Evolutionary conservation across 306 rosid species (phyloP), one percentile per base, ranked within the genome.

Genomic region (Dicorynia guianensis): DNA sequence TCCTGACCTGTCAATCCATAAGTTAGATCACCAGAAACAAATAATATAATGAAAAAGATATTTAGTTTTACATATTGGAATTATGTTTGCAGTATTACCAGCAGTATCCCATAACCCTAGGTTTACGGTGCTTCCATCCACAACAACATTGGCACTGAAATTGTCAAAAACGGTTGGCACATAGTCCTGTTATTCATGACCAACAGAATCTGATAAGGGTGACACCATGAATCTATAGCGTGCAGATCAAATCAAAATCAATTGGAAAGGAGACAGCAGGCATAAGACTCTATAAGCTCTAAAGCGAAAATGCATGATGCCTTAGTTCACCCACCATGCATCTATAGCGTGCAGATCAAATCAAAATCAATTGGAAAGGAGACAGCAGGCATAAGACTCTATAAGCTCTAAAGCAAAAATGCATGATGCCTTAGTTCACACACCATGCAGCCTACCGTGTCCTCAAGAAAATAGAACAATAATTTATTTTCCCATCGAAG

Each of bases 31-130:
- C 35, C 11, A 43, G 8, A 35, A 62, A 13, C 15, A 71, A 57
- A 42, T 33, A 33, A 17, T 8, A 11, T 33, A 68, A 38, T 14
- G 15, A 7, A 73, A 44, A 10, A 0, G 50, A 9, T 14, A 36
- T 17, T 14, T 39, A 40, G 70, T 35, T 49, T 12, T 34, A 46
- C 4, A 36, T 7, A 60, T 11, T 25, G 30, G 30, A 25, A 25
- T 25, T 25, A 25, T 63, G 66, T 66, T 30, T 53, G 72, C 71
- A 38, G 35, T 25, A 20, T 75, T 77, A 93, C 96, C 98, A 73
- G 98, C 98, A 42, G 98, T 93, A 82, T 93, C 98, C 98, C 98
- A 93, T 33, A 93, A 61, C 14, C 89, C 96, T 44, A 93, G 85
- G 87, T 87, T 90, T 59, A 93, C 90, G 0, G 95, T 89, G 85